phyloP scores from a whole-genome alignment of 2,329 filamentous ascomycete species.

The Byssochlamys sp. region DNA sequence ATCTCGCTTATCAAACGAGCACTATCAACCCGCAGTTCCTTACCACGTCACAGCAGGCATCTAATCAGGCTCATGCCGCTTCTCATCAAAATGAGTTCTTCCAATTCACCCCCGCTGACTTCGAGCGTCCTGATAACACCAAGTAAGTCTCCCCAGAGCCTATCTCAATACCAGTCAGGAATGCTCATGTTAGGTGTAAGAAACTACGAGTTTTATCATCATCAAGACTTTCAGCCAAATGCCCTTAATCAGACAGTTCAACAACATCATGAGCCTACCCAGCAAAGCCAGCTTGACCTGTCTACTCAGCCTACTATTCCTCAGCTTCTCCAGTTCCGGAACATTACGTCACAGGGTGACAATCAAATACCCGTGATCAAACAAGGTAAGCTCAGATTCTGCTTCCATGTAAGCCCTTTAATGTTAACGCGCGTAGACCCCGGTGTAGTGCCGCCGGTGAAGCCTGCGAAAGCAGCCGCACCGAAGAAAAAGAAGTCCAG shows the following conservation, averaged over 20 bases:
- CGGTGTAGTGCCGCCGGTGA: conserved; percentile 5
- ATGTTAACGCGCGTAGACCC: not conserved
- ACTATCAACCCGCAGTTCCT: conserved; percentile 35
- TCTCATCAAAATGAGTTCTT: conserved; percentile 18
- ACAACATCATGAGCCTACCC: not conserved
- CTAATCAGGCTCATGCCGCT: conserved; percentile 13
- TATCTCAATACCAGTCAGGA: not conserved
- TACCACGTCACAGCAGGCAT: conserved; percentile 16
- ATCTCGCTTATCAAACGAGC: conserved; percentile 17
- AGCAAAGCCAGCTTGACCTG: not conserved
- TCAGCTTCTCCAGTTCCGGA: not conserved
- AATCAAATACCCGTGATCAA: not conserved
- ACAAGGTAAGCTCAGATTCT: not conserved
- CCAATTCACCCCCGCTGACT: conserved; percentile 18
- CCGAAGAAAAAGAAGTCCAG: conserved; percentile 13
- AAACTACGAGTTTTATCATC: conserved; percentile 18
- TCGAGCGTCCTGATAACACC: conserved; percentile 16
- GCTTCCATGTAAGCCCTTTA: not conserved
- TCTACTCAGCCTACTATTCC: not conserved
- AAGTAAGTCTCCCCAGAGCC: conserved; percentile 15
- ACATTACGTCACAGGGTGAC: not conserved
- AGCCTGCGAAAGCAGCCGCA: conserved; percentile 10
- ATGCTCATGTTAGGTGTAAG: conserved; percentile 3
- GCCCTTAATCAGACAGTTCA: not conserved
- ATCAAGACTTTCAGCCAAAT: conserved; percentile 6